Base-by-base conservation (phyloP, 257 asterid genomes). In the Galeopsis tetrahit region DNA sequence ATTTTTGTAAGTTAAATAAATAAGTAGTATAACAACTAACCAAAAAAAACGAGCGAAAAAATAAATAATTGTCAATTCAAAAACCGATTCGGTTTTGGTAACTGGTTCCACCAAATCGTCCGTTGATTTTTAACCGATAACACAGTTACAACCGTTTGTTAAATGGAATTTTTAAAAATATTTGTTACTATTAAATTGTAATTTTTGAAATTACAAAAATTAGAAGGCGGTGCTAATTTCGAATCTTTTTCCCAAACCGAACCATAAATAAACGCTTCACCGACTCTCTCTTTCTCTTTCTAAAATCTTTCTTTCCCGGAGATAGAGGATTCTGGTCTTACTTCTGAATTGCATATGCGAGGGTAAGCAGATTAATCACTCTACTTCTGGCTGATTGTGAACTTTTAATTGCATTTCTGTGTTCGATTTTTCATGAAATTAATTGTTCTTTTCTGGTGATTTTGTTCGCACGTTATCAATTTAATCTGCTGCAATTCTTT, bases 391-490 rank as follows among this genome's bases (percentile, higher is more conserved):
- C 49, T 31, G 42, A 68, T 69, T 51, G 13, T 52, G 8, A 7
- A 60, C 44, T 63, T 32, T 13, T 76, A 34, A 13, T 42, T 56
- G 71, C 69, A n/a, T 21, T 31, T 42, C 11, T 62, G 33, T 15
- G 7, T 21, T 63, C 34, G 35, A 1, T 4, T 57, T 68, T 39
- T 48, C 8, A 2, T 40, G 6, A 2, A 7, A 2, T 40, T 17
- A 7, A 36, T 11, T 21, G 5, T 17, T 57, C 28, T 2, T 7
- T 34, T 34, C 67, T 8, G 7, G 42, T 10, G 10, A 17, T 15
- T 17, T 68, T 4, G 32, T 6, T 7, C 0, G 39, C 31, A 14
- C 35, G 62, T 33, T 36, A 36, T 52, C 33, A 28, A 44, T 57
- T 55, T 39, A 8, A 15, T 38, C 58, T 28, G 17, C 28, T 9